Conservation (phyloP, 1,284 basidiomycete species). For the Rhodotorula sp. region DNA sequence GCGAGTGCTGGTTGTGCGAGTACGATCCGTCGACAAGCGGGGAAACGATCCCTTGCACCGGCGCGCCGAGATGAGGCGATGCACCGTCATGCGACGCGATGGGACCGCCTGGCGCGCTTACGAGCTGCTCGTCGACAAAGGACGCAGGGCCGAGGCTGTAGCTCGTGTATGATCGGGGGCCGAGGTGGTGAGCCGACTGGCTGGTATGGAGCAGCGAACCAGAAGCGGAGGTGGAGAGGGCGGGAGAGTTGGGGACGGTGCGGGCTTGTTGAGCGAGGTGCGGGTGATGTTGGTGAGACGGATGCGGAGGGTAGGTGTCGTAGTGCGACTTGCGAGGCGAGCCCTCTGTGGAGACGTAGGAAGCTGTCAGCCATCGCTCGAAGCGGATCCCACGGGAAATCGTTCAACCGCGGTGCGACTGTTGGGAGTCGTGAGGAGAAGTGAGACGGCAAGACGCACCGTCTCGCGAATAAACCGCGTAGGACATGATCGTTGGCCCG, state of each 20-base stretch:
- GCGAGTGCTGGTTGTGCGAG: neutral
- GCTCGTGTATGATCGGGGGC: neutral
- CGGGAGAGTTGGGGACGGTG: conserved; percentile 4
- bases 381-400: neutral
- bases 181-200: neutral
- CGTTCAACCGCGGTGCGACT: neutral
- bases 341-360: no score
- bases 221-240: neutral
- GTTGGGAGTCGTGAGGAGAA: no score
- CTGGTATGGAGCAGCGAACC: no score
- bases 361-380: neutral
- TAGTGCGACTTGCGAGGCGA: neutral
- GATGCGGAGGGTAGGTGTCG: neutral
- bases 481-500: no score
- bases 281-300: neutral
- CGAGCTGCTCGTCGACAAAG: neutral
- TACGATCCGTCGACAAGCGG: neutral
- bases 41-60: neutral
- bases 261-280: neutral
- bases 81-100: no score
- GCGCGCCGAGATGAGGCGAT: neutral
- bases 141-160: neutral
- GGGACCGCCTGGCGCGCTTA: neutral
- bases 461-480: no score
- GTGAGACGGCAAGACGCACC: no score